A percentile compares a stretch with the other conserved stretches of the same genome.
Conservation (phyloP, 306 rosid genomes). For the Vigna radiata region DNA sequence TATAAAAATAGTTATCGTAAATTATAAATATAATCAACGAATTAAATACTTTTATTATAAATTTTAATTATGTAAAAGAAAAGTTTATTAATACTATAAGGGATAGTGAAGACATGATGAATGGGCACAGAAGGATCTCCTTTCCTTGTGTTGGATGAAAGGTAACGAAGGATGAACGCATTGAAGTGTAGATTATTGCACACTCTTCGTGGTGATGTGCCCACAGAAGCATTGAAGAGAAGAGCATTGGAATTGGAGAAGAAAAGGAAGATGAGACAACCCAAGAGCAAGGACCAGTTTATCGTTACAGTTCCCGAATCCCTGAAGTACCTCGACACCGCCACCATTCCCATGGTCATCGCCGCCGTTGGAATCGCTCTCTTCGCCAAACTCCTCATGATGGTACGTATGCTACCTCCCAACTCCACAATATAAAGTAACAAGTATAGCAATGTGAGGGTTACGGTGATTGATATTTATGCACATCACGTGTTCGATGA, state of each 20-base stretch:
- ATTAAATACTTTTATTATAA: too few relatives aligned
- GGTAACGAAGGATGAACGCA: constrained; percentile 19
- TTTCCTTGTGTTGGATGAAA: neutral
- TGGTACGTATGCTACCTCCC: constrained; percentile 42
- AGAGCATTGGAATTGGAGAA: constrained; percentile 60
- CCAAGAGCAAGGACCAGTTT: constrained; percentile 56
- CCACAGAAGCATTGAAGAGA: constrained; percentile 29
- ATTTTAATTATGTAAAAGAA: too few relatives aligned
- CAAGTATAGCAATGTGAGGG: too few relatives aligned
- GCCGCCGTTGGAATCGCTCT: constrained; percentile 60
- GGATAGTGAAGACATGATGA: too few relatives aligned
- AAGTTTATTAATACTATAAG: too few relatives aligned
- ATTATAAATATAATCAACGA: too few relatives aligned
- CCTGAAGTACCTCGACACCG: constrained; percentile 74
- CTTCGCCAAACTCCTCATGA: constrained; percentile 72
- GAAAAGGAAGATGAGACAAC: constrained; percentile 48
- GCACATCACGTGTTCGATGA: constrained; percentile 50
- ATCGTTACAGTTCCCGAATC: constrained; percentile 77
- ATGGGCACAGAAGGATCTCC: too few relatives aligned
- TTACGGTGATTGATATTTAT: neutral
- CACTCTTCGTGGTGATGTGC: constrained; percentile 31
- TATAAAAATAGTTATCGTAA: too few relatives aligned
- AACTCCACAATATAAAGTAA: neutral
- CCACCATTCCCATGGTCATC: constrained; percentile 80
- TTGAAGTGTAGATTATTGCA: constrained; percentile 45